Evolutionary conservation across 768 basidiomycete species (phyloP), one percentile per base, ranked within the genome.

Genomic region (Kwoniella pini): DNA sequence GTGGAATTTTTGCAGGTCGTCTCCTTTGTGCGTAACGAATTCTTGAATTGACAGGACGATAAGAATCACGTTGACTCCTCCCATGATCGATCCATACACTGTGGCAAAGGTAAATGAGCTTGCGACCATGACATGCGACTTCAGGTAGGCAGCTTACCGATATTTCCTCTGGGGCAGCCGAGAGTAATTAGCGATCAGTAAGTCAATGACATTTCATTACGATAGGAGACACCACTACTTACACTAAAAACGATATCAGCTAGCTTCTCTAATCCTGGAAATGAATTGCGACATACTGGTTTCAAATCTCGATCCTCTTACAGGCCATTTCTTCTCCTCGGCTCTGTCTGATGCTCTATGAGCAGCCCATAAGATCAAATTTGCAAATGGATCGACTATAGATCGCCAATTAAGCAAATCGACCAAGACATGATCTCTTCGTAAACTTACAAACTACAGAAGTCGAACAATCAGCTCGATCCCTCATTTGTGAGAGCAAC

Each of bases 321-420:
- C 88, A 27, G 94, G 92, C 93, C 91, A 97, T 67, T 89, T 89
- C 77, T 88, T 90, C 42, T 81, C 67, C 71, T 96, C 92, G 62
- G 95, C 82, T 31, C 68, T 82, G 11, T 70, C 79, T 0, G 91
- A 86, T 69, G 91, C 88, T 67, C 81, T 81, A 79, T 98, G 87
- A 2, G 94, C 81, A 87, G 90, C 15, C 89, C 76, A 78, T 17
- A 81, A 71, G 19, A 80, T 66, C 13, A 79, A 55, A 52, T 80
- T 79, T 36, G 80, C 80, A n/a, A 77, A 69, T 1, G 80, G 80
- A 53, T 80, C 79, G 48, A 79, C 69, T 67, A 15, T 36, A 36
- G 15, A 36, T 36, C 7, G 38, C 31, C 43, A 27, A 6, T 42
- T 6, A 19, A 17, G 45, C 43, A 22, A 21, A 27, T 12, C 4